Evolutionary conservation across 1,139 yeast species (phyloP).

Genomic region (Meyerozyma carpophila): DNA sequence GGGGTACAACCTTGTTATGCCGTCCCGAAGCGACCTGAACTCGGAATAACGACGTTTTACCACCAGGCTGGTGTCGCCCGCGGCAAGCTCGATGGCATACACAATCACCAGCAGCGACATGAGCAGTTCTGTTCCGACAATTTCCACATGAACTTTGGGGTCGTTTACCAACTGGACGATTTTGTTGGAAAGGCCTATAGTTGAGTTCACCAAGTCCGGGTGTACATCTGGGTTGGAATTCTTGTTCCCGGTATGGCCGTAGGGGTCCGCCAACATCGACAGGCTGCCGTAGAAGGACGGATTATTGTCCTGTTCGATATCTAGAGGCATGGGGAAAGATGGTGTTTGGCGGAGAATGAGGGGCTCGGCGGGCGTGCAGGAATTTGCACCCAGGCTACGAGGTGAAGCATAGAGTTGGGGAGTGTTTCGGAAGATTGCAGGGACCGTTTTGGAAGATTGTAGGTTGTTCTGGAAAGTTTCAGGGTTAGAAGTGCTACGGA

Average conservation of each 20-base stretch:
- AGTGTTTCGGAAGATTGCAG: too few species aligned
- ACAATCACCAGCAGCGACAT: constrained; percentile 37
- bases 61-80: constrained; percentile 11
- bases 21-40: constrained; percentile 46
- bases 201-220: constrained; percentile 22
- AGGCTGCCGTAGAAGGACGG: constrained; percentile 40
- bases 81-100: constrained; percentile 30
- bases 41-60: constrained; percentile 52
- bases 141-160: constrained; percentile 23
- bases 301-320: constrained; percentile 45
- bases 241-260: constrained; percentile 10
- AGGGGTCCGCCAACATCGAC: constrained; percentile 24
- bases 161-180: constrained; percentile 26
- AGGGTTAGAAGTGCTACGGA: too few species aligned
- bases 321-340: constrained; percentile 8
- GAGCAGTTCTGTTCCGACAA: constrained; percentile 33
- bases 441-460: too few species aligned
- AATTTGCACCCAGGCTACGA: not conserved
- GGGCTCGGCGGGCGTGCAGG: not conserved
- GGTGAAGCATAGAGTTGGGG: too few species aligned
- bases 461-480: too few species aligned
- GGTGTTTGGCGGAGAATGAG: not conserved
- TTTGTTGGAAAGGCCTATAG: constrained; percentile 35
- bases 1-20: constrained; percentile 41
- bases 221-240: not conserved